A percentile compares a stretch with the other conserved stretches of the same genome.
Evolutionary conservation across 345 rosid genomes (phyloP).

Genomic region (Brassica juncea): DNA sequence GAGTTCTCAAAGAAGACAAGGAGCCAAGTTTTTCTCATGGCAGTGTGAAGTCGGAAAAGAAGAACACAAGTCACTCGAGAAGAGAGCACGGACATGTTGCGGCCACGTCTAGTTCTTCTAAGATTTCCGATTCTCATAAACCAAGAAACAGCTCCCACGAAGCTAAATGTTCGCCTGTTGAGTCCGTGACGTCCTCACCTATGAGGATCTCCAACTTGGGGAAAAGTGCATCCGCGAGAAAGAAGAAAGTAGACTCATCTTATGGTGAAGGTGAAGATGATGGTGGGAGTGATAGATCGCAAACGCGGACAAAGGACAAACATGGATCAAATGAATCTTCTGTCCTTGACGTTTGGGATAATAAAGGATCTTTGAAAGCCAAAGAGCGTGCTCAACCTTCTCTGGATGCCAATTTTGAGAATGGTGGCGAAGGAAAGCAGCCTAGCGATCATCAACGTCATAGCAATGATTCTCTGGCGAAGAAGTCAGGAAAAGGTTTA

Average conservation of each 20-base stretch:
- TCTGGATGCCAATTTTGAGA: conserved; percentile 45
- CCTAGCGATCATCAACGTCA: conserved; percentile 45
- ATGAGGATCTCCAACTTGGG: conserved; percentile 54
- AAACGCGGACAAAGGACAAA: conserved; percentile 50
- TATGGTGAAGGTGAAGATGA: conserved; percentile 67
- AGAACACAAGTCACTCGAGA: conserved; percentile 54
- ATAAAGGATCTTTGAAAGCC: conserved; percentile 49
- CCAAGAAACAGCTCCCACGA: conserved; percentile 58
- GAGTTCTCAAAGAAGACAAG: conserved; percentile 56
- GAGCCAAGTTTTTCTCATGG: conserved; percentile 61
- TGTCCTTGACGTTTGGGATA: conserved; percentile 52
- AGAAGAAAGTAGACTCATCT: conserved; percentile 46
- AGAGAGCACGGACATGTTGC: conserved; percentile 58
- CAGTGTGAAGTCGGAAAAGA: conserved; percentile 55
- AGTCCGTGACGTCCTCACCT: conserved; percentile 86
- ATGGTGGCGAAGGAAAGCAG: conserved; percentile 53
- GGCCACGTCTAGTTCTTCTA: conserved; percentile 93
- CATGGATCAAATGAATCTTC: conserved; percentile 51
- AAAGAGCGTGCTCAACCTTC: conserved; percentile 48
- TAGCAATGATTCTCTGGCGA: conserved; percentile 48
- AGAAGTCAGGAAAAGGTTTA: conserved; percentile 65
- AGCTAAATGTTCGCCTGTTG: conserved; percentile 82
- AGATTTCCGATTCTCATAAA: conserved; percentile 84
- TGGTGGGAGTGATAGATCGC: conserved; percentile 64
- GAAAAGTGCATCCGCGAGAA: conserved; percentile 47